Percentiles rank a stretch among this genome's conserved stretches.
phyloP scores from a whole-genome alignment of 2,329 filamentous ascomycete genomes.

The Plenodomus tracheiphilus region DNA sequence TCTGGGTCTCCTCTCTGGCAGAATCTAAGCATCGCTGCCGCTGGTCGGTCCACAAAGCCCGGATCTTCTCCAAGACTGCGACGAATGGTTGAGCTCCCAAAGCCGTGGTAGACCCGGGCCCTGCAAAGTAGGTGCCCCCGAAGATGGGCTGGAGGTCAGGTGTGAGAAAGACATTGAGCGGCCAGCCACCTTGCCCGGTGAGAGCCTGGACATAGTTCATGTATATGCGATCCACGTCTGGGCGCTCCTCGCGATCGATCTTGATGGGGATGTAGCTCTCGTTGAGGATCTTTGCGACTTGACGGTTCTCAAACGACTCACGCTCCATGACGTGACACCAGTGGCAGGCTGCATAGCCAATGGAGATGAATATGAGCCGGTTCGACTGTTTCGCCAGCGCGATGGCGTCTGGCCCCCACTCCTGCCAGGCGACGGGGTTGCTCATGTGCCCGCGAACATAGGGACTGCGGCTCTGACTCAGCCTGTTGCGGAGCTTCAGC shows the following conservation, averaged over 20 bases:
- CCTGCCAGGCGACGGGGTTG: constrained; percentile 90
- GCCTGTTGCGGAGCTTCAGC: constrained; percentile 57
- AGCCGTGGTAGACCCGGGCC: constrained; percentile 63
- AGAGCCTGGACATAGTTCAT: constrained; percentile 98
- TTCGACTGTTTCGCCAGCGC: constrained; percentile 78
- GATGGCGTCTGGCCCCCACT: constrained; percentile 77
- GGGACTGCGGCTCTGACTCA: constrained; percentile 65
- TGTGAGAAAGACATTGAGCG: constrained; percentile 93
- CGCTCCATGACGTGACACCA: constrained; percentile 89
- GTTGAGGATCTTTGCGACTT: constrained; percentile 83
- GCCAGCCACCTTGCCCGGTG: constrained; percentile 89
- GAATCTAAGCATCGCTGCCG: constrained; percentile 81
- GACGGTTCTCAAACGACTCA: constrained; percentile 84
- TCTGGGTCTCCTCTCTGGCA: constrained; percentile 77
- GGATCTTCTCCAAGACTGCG: constrained; percentile 78
- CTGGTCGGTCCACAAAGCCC: constrained; percentile 77
- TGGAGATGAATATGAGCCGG: constrained; percentile 88
- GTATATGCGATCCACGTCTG: constrained; percentile 92
- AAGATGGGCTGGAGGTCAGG: constrained; percentile 92
- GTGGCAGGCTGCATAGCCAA: constrained; percentile 94
- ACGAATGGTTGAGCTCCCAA: constrained; percentile 70
- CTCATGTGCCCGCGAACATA: constrained; percentile 75
- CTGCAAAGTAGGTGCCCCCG: constrained; percentile 94
- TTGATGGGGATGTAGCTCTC: constrained; percentile 87
- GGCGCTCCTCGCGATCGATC: constrained; percentile 89